Percentiles rank a stretch among this genome's conserved stretches.
Evolutionary conservation across 1,139 yeast species (phyloP).

Genomic region (Torulaspora globosa): DNA sequence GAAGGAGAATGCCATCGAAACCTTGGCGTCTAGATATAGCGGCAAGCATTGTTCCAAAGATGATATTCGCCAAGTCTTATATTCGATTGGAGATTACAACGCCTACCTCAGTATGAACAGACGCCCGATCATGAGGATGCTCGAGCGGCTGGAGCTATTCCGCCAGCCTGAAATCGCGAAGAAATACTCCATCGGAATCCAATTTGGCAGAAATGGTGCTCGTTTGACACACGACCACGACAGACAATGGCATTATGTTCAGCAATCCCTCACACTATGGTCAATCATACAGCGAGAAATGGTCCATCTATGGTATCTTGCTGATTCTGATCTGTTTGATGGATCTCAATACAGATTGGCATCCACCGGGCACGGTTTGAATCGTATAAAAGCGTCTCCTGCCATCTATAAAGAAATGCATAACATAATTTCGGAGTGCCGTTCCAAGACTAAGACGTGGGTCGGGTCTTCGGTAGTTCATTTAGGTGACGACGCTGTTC

Average conservation of each 20-base stretch:
- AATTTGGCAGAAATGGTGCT: constrained; percentile 60
- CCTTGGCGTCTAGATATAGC: constrained; percentile 44
- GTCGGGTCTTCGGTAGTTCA: constrained; percentile 75
- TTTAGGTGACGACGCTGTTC: constrained; percentile 73
- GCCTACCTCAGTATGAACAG: constrained; percentile 66
- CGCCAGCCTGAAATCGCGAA: constrained; percentile 43
- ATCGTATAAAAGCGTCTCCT: constrained; percentile 68
- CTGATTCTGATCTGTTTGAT: constrained; percentile 60
- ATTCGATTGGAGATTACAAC: constrained; percentile 71
- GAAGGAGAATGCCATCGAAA: constrained; percentile 62
- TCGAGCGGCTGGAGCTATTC: constrained; percentile 48
- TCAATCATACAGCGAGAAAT: constrained; percentile 67
- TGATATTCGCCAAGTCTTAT: constrained; percentile 59
- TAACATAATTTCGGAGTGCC: constrained; percentile 56
- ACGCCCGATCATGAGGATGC: constrained; percentile 58
- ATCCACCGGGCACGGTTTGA: constrained; percentile 77
- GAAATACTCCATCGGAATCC: constrained; percentile 53
- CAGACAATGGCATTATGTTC: constrained; percentile 64
- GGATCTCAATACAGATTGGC: constrained; percentile 50
- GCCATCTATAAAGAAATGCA: constrained; percentile 64
- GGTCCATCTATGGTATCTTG: constrained; percentile 67
- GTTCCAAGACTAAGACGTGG: constrained; percentile 59
- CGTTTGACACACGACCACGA: constrained; percentile 65
- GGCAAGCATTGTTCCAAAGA: constrained; percentile 43
- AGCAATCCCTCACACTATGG: constrained; percentile 69